Percentiles rank a stretch among this genome's conserved stretches.
phyloP scores from a whole-genome alignment of 169 alveolate species.

The Eimeria praecox region DNA sequence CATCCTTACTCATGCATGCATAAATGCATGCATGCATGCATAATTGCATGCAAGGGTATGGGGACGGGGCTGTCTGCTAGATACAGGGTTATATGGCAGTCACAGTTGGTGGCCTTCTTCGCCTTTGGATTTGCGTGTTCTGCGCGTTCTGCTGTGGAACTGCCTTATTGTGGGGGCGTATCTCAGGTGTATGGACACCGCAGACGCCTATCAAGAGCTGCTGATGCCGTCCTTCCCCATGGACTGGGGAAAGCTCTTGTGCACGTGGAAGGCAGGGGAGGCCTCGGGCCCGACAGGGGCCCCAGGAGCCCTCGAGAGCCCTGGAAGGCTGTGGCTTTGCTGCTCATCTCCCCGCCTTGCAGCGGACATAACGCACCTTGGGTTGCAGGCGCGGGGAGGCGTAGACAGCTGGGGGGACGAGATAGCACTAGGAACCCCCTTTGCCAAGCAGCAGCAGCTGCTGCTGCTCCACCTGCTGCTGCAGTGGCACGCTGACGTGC shows the following conservation, averaged over 20 bases:
- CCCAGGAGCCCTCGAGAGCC: background rate
- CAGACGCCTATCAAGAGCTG: constrained; percentile 52
- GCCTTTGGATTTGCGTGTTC: background rate
- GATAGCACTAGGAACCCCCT: constrained; percentile 24
- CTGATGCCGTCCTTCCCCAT: constrained; percentile 52
- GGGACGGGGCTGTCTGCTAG: background rate
- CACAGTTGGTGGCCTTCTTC: background rate
- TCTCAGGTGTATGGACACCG: constrained; percentile 35
- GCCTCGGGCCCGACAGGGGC: background rate
- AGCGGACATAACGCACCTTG: constrained; percentile 19
- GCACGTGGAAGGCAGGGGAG: constrained; percentile 66
- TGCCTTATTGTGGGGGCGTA: background rate
- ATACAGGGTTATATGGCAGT: background rate
- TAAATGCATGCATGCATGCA: background rate
- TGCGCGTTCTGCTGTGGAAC: background rate
- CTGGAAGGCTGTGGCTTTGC: constrained; percentile 12
- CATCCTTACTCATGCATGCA: background rate
- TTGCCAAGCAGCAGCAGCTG: constrained; percentile 68
- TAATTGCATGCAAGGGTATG: background rate
- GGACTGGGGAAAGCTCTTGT: constrained; percentile 62
- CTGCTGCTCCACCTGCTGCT: constrained; percentile 63
- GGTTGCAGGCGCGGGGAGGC: constrained; percentile 53
- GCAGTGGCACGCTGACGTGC: constrained; percentile 57
- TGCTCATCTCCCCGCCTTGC: constrained; percentile 10
- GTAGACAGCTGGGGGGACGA: constrained; percentile 37